Evolutionary conservation across 257 asterid genomes (phyloP), one percentile per base, ranked within the genome.

Genomic region (Linaria vulgaris): DNA sequence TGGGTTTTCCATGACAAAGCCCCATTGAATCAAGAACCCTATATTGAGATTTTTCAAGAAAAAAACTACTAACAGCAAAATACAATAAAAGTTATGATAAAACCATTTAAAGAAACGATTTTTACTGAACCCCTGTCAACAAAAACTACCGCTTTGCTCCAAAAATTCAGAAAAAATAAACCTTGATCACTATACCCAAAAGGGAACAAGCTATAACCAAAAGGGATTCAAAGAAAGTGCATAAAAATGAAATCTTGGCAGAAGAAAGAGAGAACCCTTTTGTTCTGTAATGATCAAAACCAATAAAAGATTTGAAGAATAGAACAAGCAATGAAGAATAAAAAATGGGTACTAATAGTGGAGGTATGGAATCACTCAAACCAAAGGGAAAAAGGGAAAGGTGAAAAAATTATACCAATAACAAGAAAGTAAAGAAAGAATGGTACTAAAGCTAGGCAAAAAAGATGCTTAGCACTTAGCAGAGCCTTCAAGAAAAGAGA

Each of bases 1-100:
- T 68, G 75, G 92, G 98, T 83, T 92, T 92, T 53, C 98, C 98
- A 74, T 84, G 90, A 75, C 99, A 92, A 59, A 89, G 84, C 63
- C 99, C 99, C 99, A 92, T 92, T 78, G 79, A 75, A 63, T 79
- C 89, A 81, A 70, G 58, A 69, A 62, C 75, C 72, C 71, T 50
- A 71, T 37, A 59, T 24, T 25, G 49, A 50, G 23, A 72, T 55
- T 55, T 54, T 63, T 21, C 66, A 60, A 46, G 50, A 45, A 64
- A 51, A 38, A 31, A 17, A 56, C 16, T 12, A 37, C 46, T 69
- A 51, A 60, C 43, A 43, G 15, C 9, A 44, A 27, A 58, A 50
- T 43, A 37, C 27, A 23, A 34, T 27, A 43, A 25, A 64, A 45
- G 50, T 21, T 37, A 37, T 46, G 61, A 19, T 70, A 68, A 70